Percentiles rank a stretch among this genome's conserved stretches.
These are phyloP conservation scores for Lithospermum erythrorhizon DNA, from an alignment of 257 asterid genomes.

Conservation along the genomic window DNA sequence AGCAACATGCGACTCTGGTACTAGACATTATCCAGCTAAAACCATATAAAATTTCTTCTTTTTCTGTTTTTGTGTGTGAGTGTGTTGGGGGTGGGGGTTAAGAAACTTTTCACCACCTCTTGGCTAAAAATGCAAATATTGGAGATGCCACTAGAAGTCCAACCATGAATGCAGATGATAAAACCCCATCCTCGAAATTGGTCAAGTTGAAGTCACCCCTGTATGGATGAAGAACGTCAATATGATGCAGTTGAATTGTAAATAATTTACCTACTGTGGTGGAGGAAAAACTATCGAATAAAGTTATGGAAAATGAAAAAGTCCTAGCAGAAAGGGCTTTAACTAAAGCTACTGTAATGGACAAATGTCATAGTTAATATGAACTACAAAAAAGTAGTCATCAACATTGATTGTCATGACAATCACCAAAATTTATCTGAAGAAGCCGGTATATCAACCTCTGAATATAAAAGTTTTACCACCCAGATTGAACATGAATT, in stretches of 20 bases:
- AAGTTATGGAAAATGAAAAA: neutral
- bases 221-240: neutral
- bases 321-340: neutral
- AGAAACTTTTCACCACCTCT: conserved; percentile 12
- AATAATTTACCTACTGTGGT: neutral
- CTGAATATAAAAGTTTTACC: neutral
- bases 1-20: no score
- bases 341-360: neutral
- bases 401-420: neutral
- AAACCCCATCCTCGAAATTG: conserved; percentile 57
- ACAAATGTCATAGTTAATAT: neutral
- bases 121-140: conserved; percentile 52
- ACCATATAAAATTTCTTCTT: no score
- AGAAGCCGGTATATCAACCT: neutral
- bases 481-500: neutral
- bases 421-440: neutral
- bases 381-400: neutral
- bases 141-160: conserved; percentile 72
- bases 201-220: conserved; percentile 24
- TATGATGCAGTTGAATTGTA: neutral
- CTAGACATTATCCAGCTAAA: neutral
- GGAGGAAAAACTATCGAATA: neutral
- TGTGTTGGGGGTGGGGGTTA: neutral
- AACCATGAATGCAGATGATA: conserved; percentile 70
- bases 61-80: no score